Evolutionary conservation across 176 grass and related monocot genomes (phyloP).

Genomic region (Zoysia japonica): DNA sequence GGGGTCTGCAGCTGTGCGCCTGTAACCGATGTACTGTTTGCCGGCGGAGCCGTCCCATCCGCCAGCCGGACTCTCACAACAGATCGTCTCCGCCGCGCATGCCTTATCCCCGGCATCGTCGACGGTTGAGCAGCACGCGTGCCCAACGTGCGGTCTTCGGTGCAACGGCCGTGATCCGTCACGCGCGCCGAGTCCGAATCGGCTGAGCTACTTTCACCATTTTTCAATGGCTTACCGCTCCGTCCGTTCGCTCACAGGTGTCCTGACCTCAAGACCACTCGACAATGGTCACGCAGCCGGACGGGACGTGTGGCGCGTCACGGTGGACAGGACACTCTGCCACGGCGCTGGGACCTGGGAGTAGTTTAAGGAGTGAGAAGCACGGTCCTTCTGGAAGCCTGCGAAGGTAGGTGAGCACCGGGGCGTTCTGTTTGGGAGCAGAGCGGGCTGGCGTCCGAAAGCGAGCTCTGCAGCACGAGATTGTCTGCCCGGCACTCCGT

Average conservation of each 20-base stretch:
- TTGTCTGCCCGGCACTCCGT: background rate
- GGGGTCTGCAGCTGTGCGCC: background rate
- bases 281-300: background rate
- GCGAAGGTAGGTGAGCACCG: constrained; percentile 24
- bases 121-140: background rate
- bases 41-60: background rate
- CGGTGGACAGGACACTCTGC: background rate
- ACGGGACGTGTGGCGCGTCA: background rate
- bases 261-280: background rate
- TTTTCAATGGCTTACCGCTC: background rate
- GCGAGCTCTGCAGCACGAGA: background rate
- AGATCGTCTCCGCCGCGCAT: background rate
- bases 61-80: background rate
- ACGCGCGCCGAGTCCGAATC: background rate
- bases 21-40: background rate
- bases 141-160: background rate
- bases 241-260: background rate
- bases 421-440: background rate
- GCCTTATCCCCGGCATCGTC: background rate
- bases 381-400: constrained; percentile 13
- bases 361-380: background rate
- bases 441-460: constrained; percentile 28
- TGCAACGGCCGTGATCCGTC: background rate
- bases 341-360: background rate
- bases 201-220: background rate